These are phyloP conservation scores for Sporobolomyces phaffii DNA, from an alignment of 768 basidiomycete genomes.

Conservation along the genomic window DNA sequence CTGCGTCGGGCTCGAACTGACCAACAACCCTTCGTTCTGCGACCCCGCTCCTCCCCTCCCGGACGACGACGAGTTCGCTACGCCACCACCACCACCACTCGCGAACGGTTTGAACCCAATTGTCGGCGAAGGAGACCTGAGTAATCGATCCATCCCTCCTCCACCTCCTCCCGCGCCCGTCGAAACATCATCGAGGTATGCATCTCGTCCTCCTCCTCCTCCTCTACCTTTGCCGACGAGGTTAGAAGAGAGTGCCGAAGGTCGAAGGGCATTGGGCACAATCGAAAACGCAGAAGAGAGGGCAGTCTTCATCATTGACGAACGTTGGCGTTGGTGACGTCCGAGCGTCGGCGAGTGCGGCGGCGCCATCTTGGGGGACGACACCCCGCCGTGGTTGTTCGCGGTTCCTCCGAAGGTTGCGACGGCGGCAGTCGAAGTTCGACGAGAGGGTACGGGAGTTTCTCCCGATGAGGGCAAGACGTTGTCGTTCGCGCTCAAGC, in stretches of 20 bases:
- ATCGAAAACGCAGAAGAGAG: constrained; percentile 31
- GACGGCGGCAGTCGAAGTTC: constrained; percentile 1
- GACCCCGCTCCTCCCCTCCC: neutral
- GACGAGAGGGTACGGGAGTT: neutral
- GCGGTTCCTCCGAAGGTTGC: no score
- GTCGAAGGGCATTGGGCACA: constrained; percentile 22
- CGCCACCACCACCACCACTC: no score
- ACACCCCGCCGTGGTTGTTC: no score
- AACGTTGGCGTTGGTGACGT: constrained; percentile 26
- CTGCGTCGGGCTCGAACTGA: neutral
- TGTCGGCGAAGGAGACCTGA: constrained; percentile 7
- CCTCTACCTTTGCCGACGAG: no score
- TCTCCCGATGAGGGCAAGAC: constrained; percentile 60
- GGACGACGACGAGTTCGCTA: neutral
- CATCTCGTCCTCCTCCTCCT: no score
- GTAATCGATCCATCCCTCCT: neutral
- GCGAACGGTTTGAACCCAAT: constrained; percentile 7
- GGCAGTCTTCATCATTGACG: constrained; percentile 28
- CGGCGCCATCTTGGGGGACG: neutral
- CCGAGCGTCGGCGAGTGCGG: constrained; percentile 1
- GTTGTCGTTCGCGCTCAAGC: constrained; percentile 93
- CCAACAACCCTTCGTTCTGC: neutral
- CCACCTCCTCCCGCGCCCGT: neutral
- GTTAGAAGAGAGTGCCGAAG: constrained; percentile 5
- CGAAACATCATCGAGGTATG: neutral